Percentiles rank a stretch among this genome's conserved stretches.
phyloP scores from a whole-genome alignment of 148 eudicot species.

The Fagopyrum homotropicum region DNA sequence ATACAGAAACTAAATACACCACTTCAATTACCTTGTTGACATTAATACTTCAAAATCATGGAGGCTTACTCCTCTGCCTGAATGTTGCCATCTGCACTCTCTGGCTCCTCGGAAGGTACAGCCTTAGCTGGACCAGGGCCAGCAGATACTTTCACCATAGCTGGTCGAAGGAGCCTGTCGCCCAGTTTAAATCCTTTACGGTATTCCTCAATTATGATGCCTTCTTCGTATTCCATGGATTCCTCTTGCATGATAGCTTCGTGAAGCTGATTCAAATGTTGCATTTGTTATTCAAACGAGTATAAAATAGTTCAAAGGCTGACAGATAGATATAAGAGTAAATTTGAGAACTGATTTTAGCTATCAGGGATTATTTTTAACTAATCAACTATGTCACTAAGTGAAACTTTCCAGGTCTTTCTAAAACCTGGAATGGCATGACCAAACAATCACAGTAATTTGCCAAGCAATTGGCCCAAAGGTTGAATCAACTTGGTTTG shows the following conservation, averaged over 20 bases:
- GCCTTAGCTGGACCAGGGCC: slow-evolving; percentile 76
- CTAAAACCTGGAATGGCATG: neutral
- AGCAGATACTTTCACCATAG: slow-evolving; percentile 93
- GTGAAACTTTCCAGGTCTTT: too few relatives aligned
- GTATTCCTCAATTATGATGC: slow-evolving; percentile 54
- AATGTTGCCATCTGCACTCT: slow-evolving; percentile 23
- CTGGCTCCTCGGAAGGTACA: slow-evolving; percentile 25
- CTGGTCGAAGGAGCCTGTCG: slow-evolving; percentile 73
- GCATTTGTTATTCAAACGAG: neutral
- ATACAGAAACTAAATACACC: neutral
- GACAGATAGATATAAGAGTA: neutral
- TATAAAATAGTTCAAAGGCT: neutral
- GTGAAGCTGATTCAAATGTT: slow-evolving; percentile 49
- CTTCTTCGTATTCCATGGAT: slow-evolving; percentile 62
- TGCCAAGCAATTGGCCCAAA: neutral
- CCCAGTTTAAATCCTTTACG: slow-evolving; percentile 73
- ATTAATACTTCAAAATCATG: neutral
- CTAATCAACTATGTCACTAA: neutral
- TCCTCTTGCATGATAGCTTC: slow-evolving; percentile 93
- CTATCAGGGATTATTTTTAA: neutral
- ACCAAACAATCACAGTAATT: neutral
- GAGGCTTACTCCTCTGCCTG: slow-evolving; percentile 15
- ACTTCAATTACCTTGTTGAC: neutral
- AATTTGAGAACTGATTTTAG: neutral
- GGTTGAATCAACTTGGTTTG: neutral